Evolutionary conservation across 2,329 filamentous ascomycete species (phyloP), one percentile per base, ranked within the genome.

Genomic region (Sporothrix mexicana): DNA sequence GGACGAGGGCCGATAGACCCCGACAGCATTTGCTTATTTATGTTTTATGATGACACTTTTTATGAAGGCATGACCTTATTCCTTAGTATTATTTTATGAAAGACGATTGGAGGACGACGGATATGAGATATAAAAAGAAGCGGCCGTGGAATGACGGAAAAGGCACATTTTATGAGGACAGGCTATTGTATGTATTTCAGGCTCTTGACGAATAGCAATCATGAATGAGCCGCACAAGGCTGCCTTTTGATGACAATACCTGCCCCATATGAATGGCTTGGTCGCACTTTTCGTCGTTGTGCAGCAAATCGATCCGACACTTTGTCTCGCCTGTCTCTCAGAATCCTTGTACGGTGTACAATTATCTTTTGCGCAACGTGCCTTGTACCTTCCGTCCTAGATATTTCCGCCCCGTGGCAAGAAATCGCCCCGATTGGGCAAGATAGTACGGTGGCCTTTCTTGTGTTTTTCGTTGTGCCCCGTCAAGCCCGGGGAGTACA

Each of bases 41-140:
- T 70, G 57, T 55, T n/a, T 70, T 70, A 64, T 70, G 30, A 70
- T 49, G 69, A 70, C 23, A 62, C 51, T 23, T 70, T 47, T 62
- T 62, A 61, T 41, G 57, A 62, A 62, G 69, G 36, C 55, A 70
- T 45, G 69, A 62, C 47, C 9, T 41, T 36, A 49, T 49, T 47
- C 47, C 25, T 70, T 53, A 55, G 45, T 69, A 45, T 69, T 59
- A 25, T 62, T 62, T 62, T 23, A 57, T 10, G n/a, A 20, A 67
- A 36, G 45, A 59, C 36, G 9, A 41, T 3, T 45, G 45, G 47
- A 68, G 17, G 64, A 36, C 25, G n/a, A 25, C 51, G 23, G 41
- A 3, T 55, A 55, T 17, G 49, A 25, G 30, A 23, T 69, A 43
- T 36, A 45, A 43, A 41, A 55, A 30, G 25, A 43, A n/a, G 30